A percentile compares a stretch with the other conserved stretches of the same genome.
These are phyloP conservation scores for Acanthamoeba royreba DNA, from an alignment of 208 protist species.

Conservation along the genomic window DNA sequence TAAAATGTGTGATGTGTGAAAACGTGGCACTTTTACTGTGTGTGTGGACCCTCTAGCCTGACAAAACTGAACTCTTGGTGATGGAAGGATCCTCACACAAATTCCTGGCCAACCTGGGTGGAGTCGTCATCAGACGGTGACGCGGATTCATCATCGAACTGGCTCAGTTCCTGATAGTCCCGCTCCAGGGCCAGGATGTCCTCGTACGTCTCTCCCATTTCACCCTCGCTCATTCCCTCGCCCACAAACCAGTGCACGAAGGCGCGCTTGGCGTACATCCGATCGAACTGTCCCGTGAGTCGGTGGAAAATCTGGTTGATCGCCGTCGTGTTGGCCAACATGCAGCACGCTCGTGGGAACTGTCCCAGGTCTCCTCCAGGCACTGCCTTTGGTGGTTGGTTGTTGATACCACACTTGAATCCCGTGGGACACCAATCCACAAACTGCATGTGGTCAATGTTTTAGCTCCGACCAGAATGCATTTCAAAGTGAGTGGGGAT, in stretches of 20 bases:
- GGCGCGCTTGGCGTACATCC: constrained; percentile 92
- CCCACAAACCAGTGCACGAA: constrained; percentile 96
- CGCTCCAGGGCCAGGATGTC: constrained; percentile 65
- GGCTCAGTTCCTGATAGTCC: constrained; percentile 69
- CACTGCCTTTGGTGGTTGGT: constrained; percentile 90
- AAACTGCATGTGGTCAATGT: too few relatives aligned
- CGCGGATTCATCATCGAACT: too few relatives aligned
- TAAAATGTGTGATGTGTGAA: too few relatives aligned
- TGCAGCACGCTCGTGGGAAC: constrained; percentile 92
- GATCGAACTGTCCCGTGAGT: constrained; percentile 89
- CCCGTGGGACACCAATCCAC: constrained; percentile 95
- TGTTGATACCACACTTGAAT: constrained; percentile 97
- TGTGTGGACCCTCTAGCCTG: too few relatives aligned
- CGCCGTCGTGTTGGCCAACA: constrained; percentile 92
- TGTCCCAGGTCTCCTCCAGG: constrained; percentile 93
- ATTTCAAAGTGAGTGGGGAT: too few relatives aligned
- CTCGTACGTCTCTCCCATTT: constrained; percentile 91
- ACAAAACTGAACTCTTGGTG: too few relatives aligned
- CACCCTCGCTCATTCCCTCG: constrained; percentile 96
- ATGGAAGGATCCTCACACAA: too few relatives aligned
- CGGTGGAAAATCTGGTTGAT: constrained; percentile 91
- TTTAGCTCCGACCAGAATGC: too few relatives aligned
- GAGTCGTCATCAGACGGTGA: too few relatives aligned
- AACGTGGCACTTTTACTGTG: too few relatives aligned
- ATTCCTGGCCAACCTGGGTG: too few relatives aligned